Conservation (phyloP, 2,329 filamentous ascomycete genomes). For the Aureobasidium sp. region DNA sequence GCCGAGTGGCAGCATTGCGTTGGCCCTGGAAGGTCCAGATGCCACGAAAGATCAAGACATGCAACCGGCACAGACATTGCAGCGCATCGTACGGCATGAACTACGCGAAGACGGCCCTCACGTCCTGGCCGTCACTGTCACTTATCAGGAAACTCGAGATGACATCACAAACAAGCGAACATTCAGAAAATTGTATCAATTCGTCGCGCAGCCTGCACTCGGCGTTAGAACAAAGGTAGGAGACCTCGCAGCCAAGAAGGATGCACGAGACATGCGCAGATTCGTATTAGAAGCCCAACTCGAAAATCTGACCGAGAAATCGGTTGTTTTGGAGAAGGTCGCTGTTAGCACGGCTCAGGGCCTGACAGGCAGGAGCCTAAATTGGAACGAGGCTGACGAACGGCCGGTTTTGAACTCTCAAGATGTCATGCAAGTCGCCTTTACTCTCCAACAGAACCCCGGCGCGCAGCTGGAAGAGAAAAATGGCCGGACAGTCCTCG, state of each 20-base stretch:
- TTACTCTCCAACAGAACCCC: conserved; percentile 51
- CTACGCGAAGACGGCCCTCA: conserved; percentile 92
- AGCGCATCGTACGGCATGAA: conserved; percentile 77
- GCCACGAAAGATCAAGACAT: conserved; percentile 39
- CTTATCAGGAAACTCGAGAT: conserved; percentile 66
- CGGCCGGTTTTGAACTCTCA: conserved; percentile 49
- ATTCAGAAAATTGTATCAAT: conserved; percentile 94
- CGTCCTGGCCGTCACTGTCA: conserved; percentile 86
- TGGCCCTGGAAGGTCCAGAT: conserved; percentile 51
- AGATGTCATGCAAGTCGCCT: conserved; percentile 59
- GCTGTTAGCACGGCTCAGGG: conserved; percentile 25
- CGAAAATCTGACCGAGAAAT: conserved; percentile 84
- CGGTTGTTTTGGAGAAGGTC: conserved; percentile 66
- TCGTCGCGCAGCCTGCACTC: conserved; percentile 82
- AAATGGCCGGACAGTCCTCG: conserved; percentile 56
- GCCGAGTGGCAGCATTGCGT: conserved; percentile 60
- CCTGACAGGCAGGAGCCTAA: conserved; percentile 21
- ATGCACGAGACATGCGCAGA: conserved; percentile 35
- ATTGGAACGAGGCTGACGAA: conserved; percentile 27
- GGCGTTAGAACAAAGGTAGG: conserved; percentile 87
- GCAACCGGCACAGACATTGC: conserved; percentile 59
- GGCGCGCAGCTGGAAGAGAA: conserved; percentile 36
- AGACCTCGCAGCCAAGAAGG: conserved; percentile 41
- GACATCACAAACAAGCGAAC: conserved; percentile 60
- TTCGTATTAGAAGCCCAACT: conserved; percentile 91